These are phyloP conservation scores for Mollisiaceae sp. DNA, from an alignment of 2,329 filamentous ascomycete species.

Conservation along the genomic window DNA sequence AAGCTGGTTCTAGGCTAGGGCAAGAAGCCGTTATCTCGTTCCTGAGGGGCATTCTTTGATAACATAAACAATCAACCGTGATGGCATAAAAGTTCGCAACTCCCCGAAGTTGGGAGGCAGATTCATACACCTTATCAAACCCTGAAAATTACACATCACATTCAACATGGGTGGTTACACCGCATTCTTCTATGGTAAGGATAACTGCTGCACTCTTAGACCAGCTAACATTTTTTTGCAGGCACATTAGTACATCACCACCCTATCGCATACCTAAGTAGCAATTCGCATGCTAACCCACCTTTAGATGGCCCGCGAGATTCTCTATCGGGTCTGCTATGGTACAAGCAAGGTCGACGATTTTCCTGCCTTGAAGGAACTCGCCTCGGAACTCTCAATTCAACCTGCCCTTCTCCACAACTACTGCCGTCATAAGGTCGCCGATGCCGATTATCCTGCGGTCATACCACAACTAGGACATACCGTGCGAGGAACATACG, in stretches of 20 bases:
- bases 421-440: slow-evolving; percentile 74
- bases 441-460: slow-evolving; percentile 77
- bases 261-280: neutral
- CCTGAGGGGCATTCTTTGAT: neutral
- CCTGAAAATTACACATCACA: neutral
- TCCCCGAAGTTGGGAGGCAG: slow-evolving; percentile 2
- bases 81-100: slow-evolving; percentile 4
- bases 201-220: neutral
- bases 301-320: slow-evolving; percentile 75
- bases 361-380: slow-evolving; percentile 37
- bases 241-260: slow-evolving; percentile 30
- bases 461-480: slow-evolving; percentile 63
- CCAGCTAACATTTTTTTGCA: slow-evolving; percentile 14
- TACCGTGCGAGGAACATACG: slow-evolving; percentile 75
- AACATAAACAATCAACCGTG: neutral
- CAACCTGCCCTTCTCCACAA: slow-evolving; percentile 76
- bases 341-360: slow-evolving; percentile 55
- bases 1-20: neutral
- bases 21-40: neutral
- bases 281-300: slow-evolving; percentile 7
- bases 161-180: slow-evolving; percentile 29
- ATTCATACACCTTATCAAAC: neutral
- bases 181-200: slow-evolving; percentile 36
- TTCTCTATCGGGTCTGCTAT: slow-evolving; percentile 84
- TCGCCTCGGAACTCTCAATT: slow-evolving; percentile 58